Conservation (phyloP, 805 yeast genomes). For the Barnettozyma pratensis region DNA sequence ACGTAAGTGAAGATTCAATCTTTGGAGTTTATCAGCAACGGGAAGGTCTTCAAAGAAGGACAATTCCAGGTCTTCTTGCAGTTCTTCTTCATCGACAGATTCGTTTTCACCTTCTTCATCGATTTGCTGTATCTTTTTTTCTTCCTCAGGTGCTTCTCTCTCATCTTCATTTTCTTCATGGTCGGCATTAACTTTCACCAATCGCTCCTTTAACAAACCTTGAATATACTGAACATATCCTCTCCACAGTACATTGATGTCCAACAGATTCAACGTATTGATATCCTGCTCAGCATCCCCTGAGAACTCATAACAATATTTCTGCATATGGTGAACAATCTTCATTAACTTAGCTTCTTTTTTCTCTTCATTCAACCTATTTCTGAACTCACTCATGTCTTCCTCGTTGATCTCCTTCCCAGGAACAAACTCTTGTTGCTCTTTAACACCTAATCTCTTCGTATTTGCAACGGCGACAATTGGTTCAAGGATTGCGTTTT, state of each 20-base stretch:
- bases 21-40: slow-evolving; percentile 26
- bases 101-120: slow-evolving; percentile 4
- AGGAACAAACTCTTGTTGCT: slow-evolving; percentile 6
- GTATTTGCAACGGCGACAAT: slow-evolving; percentile 19
- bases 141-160: background rate
- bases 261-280: slow-evolving; percentile 24
- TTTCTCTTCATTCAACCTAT: slow-evolving; percentile 16
- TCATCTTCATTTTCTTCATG: slow-evolving; percentile 9
- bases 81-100: slow-evolving; percentile 8
- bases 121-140: background rate
- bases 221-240: slow-evolving; percentile 24
- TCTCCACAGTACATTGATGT: slow-evolving; percentile 40
- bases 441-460: slow-evolving; percentile 23
- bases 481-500: slow-evolving; percentile 29
- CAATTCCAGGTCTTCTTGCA: slow-evolving; percentile 27
- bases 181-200: slow-evolving; percentile 1
- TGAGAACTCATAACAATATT: slow-evolving; percentile 36
- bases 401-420: slow-evolving; percentile 2
- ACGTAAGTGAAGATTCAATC: slow-evolving; percentile 36
- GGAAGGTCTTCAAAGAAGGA: slow-evolving; percentile 24
- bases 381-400: slow-evolving; percentile 16
- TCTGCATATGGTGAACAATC: slow-evolving; percentile 31
- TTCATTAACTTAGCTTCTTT: slow-evolving; percentile 10
- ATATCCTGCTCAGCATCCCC: slow-evolving; percentile 26
- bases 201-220: slow-evolving; percentile 8